A percentile compares a stretch with the other conserved stretches of the same genome.
phyloP scores from a whole-genome alignment of 805 yeast species.

The Naumovozyma baii region DNA sequence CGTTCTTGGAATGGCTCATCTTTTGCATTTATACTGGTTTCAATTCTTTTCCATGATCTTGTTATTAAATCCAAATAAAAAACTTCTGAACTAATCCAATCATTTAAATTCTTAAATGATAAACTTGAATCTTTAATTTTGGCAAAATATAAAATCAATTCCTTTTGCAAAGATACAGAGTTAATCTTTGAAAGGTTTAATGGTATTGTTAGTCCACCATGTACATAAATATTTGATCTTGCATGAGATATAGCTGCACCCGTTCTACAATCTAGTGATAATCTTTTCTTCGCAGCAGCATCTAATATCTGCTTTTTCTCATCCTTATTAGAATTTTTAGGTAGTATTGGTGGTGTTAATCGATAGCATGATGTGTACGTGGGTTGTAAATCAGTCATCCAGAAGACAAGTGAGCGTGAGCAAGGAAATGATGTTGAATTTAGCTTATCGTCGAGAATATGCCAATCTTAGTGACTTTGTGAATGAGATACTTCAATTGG shows the following conservation, averaged over 20 bases:
- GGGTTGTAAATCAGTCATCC: conserved; percentile 56
- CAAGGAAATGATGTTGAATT: not conserved
- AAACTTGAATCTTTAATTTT: conserved; percentile 16
- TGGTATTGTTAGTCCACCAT: conserved; percentile 61
- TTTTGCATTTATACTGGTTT: conserved; percentile 10
- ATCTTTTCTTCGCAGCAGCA: conserved; percentile 39
- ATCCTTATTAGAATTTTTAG: conserved; percentile 7
- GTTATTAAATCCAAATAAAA: conserved; percentile 52
- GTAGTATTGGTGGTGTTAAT: conserved; percentile 42
- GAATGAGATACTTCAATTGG: no score
- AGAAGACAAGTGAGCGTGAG: not conserved
- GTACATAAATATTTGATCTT: conserved; percentile 51
- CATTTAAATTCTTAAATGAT: conserved; percentile 20
- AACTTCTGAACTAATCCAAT: conserved; percentile 52
- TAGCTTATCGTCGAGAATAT: no score
- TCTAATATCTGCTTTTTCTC: no score
- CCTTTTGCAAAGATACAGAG: conserved; percentile 32
- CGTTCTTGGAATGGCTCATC: conserved; percentile 27
- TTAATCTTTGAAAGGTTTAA: conserved; percentile 38
- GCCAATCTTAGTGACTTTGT: no score
- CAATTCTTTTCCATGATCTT: conserved; percentile 45
- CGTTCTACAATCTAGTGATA: conserved; percentile 50
- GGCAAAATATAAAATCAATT: conserved; percentile 31
- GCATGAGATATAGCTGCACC: conserved; percentile 54
- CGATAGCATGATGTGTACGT: conserved; percentile 53